Base-by-base conservation (phyloP, 805 yeast genomes). In the Ascoidea rubescens region DNA sequence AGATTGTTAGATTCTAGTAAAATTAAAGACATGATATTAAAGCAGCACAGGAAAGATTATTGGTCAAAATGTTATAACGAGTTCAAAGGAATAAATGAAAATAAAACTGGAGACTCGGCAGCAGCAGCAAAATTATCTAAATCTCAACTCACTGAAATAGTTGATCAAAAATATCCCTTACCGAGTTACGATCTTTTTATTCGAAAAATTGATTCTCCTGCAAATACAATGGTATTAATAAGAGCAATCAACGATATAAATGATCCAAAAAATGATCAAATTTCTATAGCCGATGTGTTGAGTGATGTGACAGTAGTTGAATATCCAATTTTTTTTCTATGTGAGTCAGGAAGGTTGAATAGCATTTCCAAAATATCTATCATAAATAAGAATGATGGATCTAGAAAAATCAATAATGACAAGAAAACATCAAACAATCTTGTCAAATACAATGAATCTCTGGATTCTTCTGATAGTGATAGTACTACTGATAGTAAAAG, bases 241-340 rank as follows among this genome's bases (percentile, higher is more conserved):
- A 37, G 12, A 32, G 16, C 10, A 33, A 21, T 31, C 31, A 31
- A 44, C 8, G 33, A 7, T n/a, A 45, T 32, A 16, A 6, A n/a
- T 16, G 37, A 33, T 42, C 32, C 31, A 48, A 50, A 8, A 4
- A 37, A 37, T 37, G 14, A 14, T 6, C n/a, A 32, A 7, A 2
- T 17, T 5, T 52, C 51, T 21, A 17, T 54, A 8, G 50, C 42
- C 21, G 50, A 50, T 2, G 28, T 47, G 6, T 47, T 54, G 31
- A 17, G 30, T 14, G 45, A 28, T 43, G 43, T 46, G 17, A 46
- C 51, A 16, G 52, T 55, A 8, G 7, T 55, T n/a, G 57, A 55
- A 31, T 55, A 50, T 43, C 57, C 57, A 6, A 55, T 51, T 5
- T 37, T 55, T 10, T 51, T 45, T 48, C 21, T 53, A 31, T 43